These are phyloP conservation scores for Xylaria arbuscula DNA, from an alignment of 2,329 filamentous ascomycete species.

Conservation along the genomic window DNA sequence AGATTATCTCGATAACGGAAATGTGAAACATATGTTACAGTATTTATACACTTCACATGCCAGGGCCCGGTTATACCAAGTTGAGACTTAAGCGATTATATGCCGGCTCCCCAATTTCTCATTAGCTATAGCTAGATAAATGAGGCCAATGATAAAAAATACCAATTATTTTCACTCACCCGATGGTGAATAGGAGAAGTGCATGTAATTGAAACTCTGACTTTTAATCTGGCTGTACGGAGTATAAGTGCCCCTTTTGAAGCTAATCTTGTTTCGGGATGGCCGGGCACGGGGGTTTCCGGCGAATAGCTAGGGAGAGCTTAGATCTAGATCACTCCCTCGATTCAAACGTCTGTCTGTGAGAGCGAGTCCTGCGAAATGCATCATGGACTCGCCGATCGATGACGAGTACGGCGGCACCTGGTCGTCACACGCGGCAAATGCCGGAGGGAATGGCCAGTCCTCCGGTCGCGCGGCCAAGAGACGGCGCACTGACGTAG, in stretches of 20 bases:
- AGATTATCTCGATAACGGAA: constrained; percentile 1
- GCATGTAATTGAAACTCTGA: too few species aligned
- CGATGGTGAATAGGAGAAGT: too few species aligned
- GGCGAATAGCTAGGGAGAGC: neutral
- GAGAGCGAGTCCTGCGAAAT: neutral
- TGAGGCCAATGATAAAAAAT: neutral
- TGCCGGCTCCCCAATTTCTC: neutral
- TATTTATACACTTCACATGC: neutral
- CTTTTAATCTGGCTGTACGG: too few species aligned
- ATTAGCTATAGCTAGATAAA: neutral
- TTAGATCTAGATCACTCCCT: too few species aligned
- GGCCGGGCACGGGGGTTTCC: neutral
- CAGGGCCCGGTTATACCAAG: neutral
- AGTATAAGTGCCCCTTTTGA: neutral
- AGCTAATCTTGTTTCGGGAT: neutral
- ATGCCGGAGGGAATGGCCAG: neutral
- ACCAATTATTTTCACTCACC: neutral
- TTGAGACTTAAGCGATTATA: neutral
- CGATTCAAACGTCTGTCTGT: too few species aligned
- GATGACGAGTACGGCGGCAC: constrained; percentile 4
- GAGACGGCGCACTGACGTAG: constrained; percentile 4
- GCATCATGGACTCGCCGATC: neutral
- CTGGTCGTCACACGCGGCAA: neutral
- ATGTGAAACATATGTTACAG: neutral
- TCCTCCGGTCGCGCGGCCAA: constrained; percentile 7